A percentile compares a stretch with the other conserved stretches of the same genome.
Conservation (phyloP, 2,329 filamentous ascomycete species). For the Chaetomium strumarium region DNA sequence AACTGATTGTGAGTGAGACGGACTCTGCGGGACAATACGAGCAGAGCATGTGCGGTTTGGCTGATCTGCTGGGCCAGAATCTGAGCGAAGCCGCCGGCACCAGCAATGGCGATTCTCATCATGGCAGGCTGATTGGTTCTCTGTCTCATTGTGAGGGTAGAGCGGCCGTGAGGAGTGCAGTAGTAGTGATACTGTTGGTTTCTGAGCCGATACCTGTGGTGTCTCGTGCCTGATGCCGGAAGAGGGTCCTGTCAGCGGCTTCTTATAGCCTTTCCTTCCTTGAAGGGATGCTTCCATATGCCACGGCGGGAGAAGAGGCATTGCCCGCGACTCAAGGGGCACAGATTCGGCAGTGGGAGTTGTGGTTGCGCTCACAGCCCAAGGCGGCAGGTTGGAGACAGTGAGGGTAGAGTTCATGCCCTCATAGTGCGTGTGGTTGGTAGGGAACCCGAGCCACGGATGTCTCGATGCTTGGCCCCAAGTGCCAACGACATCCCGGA, state of each 20-base stretch:
- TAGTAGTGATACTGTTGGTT: neutral
- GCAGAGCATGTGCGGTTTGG: conserved; percentile 59
- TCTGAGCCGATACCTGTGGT: neutral
- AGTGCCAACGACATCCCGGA: neutral
- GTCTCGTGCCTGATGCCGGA: neutral
- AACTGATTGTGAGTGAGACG: conserved; percentile 26
- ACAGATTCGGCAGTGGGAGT: neutral
- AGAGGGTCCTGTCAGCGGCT: neutral
- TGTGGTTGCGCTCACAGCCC: neutral
- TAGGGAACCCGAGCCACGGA: neutral
- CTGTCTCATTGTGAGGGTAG: conserved; percentile 17
- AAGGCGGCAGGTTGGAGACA: neutral
- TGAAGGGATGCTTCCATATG: neutral
- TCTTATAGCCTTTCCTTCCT: conserved; percentile 9
- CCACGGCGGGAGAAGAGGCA: conserved; percentile 1
- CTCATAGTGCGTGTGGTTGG: conserved; percentile 2
- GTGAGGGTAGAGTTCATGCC: neutral
- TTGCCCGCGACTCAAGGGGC: conserved; percentile 3
- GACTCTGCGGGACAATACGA: conserved; percentile 64
- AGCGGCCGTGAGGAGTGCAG: neutral
- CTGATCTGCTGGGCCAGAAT: conserved; percentile 50
- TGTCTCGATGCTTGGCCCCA: neutral
- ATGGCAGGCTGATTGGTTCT: conserved; percentile 26
- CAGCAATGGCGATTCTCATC: conserved; percentile 46
- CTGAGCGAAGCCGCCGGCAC: conserved; percentile 40